A percentile compares a stretch with the other conserved stretches of the same genome.
Conservation (phyloP, 225 moss, liverwort and hornwort species). For the Climacium dendroides region DNA sequence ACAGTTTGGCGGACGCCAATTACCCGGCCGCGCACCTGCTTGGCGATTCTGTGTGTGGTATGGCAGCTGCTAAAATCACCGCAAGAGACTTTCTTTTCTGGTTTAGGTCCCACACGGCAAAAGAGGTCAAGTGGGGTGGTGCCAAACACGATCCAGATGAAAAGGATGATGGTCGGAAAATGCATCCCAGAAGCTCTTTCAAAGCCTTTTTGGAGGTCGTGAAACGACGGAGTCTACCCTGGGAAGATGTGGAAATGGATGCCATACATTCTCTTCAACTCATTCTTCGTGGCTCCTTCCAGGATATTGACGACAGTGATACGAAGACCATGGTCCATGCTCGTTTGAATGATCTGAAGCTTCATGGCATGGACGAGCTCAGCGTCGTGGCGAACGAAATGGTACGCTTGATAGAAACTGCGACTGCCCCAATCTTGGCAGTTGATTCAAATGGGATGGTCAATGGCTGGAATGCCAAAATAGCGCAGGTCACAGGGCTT, state of each 20-base stretch:
- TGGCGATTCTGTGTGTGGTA: slow-evolving; percentile 42
- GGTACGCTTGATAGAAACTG: slow-evolving; percentile 54
- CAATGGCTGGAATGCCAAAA: slow-evolving; percentile 52
- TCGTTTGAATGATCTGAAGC: slow-evolving; percentile 36
- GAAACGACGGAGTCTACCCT: slow-evolving; percentile 34
- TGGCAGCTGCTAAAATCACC: slow-evolving; percentile 52
- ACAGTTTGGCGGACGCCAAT: slow-evolving; percentile 41
- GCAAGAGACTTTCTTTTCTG: slow-evolving; percentile 41
- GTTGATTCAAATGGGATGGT: slow-evolving; percentile 38
- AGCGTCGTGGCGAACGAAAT: slow-evolving; percentile 47
- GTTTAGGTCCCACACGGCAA: slow-evolving; percentile 48
- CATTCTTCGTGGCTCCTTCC: slow-evolving; percentile 45
- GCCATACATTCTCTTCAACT: slow-evolving; percentile 53
- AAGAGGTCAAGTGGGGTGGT: slow-evolving; percentile 50
- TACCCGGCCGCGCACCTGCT: slow-evolving; percentile 29
- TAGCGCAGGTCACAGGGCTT: slow-evolving; percentile 40
- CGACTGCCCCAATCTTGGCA: slow-evolving; percentile 43
- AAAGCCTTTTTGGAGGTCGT: slow-evolving; percentile 50
- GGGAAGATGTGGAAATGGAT: slow-evolving; percentile 55
- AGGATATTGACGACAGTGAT: slow-evolving; percentile 44
- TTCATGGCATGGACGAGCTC: slow-evolving; percentile 49
- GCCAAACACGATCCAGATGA: slow-evolving; percentile 41
- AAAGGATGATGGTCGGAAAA: slow-evolving; percentile 35
- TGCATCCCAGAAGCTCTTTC: slow-evolving; percentile 47
- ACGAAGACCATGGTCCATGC: slow-evolving; percentile 52